Evolutionary conservation across 2,329 filamentous ascomycete genomes (phyloP).

Genomic region (Fusarium nanum): DNA sequence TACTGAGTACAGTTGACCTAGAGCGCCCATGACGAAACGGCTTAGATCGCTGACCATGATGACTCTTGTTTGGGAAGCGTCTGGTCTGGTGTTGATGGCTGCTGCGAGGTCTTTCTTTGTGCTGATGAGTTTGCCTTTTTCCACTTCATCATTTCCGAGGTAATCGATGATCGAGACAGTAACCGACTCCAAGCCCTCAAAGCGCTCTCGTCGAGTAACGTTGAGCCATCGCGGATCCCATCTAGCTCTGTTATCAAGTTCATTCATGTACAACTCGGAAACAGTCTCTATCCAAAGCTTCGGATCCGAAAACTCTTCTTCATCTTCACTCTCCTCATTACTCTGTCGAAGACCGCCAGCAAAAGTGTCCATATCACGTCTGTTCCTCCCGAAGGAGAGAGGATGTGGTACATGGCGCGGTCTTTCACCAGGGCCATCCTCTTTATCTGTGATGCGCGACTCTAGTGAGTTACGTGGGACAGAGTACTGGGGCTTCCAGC

Average conservation of each 20-base stretch:
- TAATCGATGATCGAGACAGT: slow-evolving; percentile 16
- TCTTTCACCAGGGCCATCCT: neutral
- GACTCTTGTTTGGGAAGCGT: slow-evolving; percentile 33
- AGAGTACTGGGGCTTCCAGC: slow-evolving; percentile 48
- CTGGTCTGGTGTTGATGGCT: slow-evolving; percentile 1
- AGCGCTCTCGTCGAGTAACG: slow-evolving; percentile 14
- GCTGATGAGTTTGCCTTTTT: slow-evolving; percentile 1
- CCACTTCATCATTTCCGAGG: neutral
- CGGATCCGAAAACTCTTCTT: slow-evolving; percentile 42
- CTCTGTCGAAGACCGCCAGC: neutral
- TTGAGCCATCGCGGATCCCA: slow-evolving; percentile 25
- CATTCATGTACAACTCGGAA: slow-evolving; percentile 49
- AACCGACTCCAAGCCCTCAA: slow-evolving; percentile 19
- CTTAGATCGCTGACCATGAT: slow-evolving; percentile 47
- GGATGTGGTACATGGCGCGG: slow-evolving; percentile 4
- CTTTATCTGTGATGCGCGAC: slow-evolving; percentile 14
- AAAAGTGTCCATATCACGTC: slow-evolving; percentile 33
- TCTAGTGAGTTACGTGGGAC: slow-evolving; percentile 24
- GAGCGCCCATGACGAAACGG: slow-evolving; percentile 47
- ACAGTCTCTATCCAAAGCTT: slow-evolving; percentile 48
- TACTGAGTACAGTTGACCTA: slow-evolving; percentile 45
- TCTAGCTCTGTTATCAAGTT: slow-evolving; percentile 29
- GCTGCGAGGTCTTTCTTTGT: slow-evolving; percentile 17
- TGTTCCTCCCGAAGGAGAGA: slow-evolving; percentile 24
- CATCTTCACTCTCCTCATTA: slow-evolving; percentile 2